A percentile compares a stretch with the other conserved stretches of the same genome.
phyloP scores from a whole-genome alignment of 2,329 filamentous ascomycete species.

The Botrytis deweyae region DNA sequence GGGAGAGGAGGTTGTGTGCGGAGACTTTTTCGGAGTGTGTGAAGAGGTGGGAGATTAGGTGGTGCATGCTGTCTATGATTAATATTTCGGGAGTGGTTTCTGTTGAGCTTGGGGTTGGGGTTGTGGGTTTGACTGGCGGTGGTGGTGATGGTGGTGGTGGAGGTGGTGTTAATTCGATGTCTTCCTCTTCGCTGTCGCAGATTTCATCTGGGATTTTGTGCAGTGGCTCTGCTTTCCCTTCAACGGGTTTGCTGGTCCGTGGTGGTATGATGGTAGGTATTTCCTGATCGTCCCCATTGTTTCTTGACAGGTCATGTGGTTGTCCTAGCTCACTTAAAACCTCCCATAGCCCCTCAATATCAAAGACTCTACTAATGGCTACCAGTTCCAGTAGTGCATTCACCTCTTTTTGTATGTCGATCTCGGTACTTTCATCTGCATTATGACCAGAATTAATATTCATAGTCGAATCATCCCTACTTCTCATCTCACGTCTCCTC shows the following conservation, averaged over 20 bases:
- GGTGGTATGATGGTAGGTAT: not conserved
- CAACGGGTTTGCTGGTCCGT: not conserved
- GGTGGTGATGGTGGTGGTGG: not conserved
- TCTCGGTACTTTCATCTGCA: not conserved
- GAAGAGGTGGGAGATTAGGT: slow-evolving; percentile 54
- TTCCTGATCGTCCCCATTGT: not conserved
- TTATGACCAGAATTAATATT: not conserved
- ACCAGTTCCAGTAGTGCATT: slow-evolving; percentile 48
- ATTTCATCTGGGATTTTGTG: slow-evolving; percentile 31
- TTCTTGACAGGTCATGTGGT: not conserved
- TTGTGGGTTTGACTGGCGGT: not conserved
- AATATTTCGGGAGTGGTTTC: slow-evolving; percentile 45
- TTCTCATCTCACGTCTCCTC: not conserved
- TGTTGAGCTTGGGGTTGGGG: not conserved
- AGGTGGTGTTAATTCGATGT: not conserved
- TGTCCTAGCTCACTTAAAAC: slow-evolving; percentile 50
- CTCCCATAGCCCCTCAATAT: slow-evolving; percentile 58
- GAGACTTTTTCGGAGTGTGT: slow-evolving; percentile 45
- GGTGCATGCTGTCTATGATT: slow-evolving; percentile 55
- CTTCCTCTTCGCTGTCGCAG: slow-evolving; percentile 38
- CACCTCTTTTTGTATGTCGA: slow-evolving; percentile 26
- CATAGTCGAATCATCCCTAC: not conserved
- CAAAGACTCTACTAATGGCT: slow-evolving; percentile 57
- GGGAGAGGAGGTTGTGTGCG: slow-evolving; percentile 51
- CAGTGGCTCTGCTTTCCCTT: not conserved